phyloP scores from a whole-genome alignment of 2,329 filamentous ascomycete species.

The Penicillium glabrum region DNA sequence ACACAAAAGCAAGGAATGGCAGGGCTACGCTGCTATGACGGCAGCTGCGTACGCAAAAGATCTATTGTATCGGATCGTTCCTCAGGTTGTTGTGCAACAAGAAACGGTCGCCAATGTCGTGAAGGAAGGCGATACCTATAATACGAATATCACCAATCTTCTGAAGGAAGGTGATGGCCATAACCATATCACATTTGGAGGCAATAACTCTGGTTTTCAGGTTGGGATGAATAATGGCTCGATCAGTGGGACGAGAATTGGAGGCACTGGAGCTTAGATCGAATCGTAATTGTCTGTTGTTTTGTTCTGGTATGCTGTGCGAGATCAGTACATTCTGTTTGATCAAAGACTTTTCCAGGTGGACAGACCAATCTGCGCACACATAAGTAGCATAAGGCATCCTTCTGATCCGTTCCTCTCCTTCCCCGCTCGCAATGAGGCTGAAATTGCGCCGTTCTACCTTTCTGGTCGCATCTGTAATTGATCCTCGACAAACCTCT shows the following conservation, averaged over 20 bases:
- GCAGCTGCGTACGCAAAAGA: constrained; percentile 3
- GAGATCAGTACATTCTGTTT: not conserved
- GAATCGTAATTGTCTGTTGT: not conserved
- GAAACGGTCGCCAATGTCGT: not conserved
- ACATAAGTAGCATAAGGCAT: too few relatives aligned
- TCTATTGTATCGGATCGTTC: not conserved
- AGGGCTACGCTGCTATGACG: constrained; percentile 10
- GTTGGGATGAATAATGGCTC: not conserved
- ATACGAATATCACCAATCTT: not conserved
- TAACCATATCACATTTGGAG: not conserved
- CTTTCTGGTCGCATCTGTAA: too few relatives aligned
- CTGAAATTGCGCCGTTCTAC: too few relatives aligned
- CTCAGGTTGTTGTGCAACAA: not conserved
- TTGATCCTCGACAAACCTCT: too few relatives aligned
- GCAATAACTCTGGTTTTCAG: not conserved
- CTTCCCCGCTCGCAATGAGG: too few relatives aligned
- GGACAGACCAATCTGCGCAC: too few relatives aligned
- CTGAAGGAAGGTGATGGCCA: not conserved
- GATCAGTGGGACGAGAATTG: not conserved
- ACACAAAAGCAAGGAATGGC: constrained; percentile 14
- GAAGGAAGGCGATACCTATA: not conserved
- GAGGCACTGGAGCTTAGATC: not conserved
- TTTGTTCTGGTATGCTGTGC: not conserved
- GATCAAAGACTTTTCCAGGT: not conserved
- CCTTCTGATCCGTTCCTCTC: too few relatives aligned